Base-by-base conservation (phyloP, 2,329 filamentous ascomycete genomes). In the Nigrospora osmanthi region DNA sequence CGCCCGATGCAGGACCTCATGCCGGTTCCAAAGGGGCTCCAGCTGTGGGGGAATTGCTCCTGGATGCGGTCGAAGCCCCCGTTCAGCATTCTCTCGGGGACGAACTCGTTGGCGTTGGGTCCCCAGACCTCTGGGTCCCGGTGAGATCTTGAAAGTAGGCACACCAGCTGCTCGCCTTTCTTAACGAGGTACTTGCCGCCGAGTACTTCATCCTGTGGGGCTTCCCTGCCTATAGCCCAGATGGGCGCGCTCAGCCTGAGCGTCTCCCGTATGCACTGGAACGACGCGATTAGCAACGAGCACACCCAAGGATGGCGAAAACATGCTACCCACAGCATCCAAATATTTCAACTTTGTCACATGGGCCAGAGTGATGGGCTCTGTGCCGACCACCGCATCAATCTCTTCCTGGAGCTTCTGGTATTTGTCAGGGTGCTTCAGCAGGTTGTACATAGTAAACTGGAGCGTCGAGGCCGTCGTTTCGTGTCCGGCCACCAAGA, bases 11-110 rank as follows among this genome's bases (percentile, higher is more conserved):
- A 78, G 12, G 59, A 71, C 16, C 75, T 62, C 54, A 71, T 63
- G 1, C 74, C 75, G 32, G 69, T 77, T 1, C 75, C 75, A 48
- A 78, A 78, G 0, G 75, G 75, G 52, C 76, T 78, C 73, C 66
- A 69, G 7, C 57, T 52, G 44, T 67, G 66, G 44, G 55, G 57
- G 31, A 34, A 11, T 7, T 34, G n/a, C 11, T 32, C 34, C 54
- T 72, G 52, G 6, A 67, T 51, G 36, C 58, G 59, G 16, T 60
- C 53, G 44, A 69, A 70, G 38, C 61, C 58, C 37, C 75, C 78
- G 31, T 79, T 75, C 1, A 81, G 63, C 77, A 83, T 82, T 15
- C 80, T 65, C 54, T 83, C 80, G 0, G 80, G 79, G 40, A 64
- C 68, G 61, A 81, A 84, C 37, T 74, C 69, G 3, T 72, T 63